A percentile compares a stretch with the other conserved stretches of the same genome.
These are phyloP conservation scores for Amanita pallidorosea DNA, from an alignment of 768 basidiomycete species.

Conservation along the genomic window DNA sequence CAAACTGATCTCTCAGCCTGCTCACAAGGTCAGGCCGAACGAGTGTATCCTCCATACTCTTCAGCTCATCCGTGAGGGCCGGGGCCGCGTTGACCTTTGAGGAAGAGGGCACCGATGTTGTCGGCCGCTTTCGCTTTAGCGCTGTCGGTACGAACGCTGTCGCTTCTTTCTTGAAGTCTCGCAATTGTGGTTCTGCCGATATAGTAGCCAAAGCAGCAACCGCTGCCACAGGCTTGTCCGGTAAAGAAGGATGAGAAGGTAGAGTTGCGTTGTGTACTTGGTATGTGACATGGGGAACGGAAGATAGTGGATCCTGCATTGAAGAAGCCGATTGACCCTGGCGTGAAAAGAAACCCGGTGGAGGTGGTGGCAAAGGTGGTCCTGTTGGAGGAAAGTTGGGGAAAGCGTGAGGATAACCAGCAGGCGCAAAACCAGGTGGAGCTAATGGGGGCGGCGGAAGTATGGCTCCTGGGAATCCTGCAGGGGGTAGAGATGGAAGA, in stretches of 20 bases:
- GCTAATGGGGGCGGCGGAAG: conserved; percentile 20
- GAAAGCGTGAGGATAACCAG: conserved; percentile 13
- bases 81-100: conserved; percentile 59
- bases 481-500: conserved; percentile 6
- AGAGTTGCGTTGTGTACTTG: conserved; percentile 53
- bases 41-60: conserved; percentile 18
- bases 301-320: conserved; percentile 68
- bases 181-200: conserved; percentile 76
- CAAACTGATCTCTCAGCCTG: conserved; percentile 51
- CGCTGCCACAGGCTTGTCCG: conserved; percentile 26
- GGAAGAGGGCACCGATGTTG: conserved; percentile 19
- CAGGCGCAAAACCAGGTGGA: conserved; percentile 15
- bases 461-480: conserved; percentile 1
- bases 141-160: conserved; percentile 84
- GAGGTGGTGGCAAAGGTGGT: conserved; percentile 30
- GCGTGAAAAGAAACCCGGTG: conserved; percentile 58
- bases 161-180: conserved; percentile 92
- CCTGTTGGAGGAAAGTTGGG: conserved; percentile 16
- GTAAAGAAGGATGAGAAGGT: conserved; percentile 31
- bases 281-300: conserved; percentile 68
- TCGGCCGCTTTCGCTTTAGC: conserved; percentile 63
- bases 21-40: conserved; percentile 59
- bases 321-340: conserved; percentile 38
- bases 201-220: conserved; percentile 54
- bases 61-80: conserved; percentile 26